Evolutionary conservation across 805 yeast genomes (phyloP).

Genomic region (Barnettozyma botsteinii): DNA sequence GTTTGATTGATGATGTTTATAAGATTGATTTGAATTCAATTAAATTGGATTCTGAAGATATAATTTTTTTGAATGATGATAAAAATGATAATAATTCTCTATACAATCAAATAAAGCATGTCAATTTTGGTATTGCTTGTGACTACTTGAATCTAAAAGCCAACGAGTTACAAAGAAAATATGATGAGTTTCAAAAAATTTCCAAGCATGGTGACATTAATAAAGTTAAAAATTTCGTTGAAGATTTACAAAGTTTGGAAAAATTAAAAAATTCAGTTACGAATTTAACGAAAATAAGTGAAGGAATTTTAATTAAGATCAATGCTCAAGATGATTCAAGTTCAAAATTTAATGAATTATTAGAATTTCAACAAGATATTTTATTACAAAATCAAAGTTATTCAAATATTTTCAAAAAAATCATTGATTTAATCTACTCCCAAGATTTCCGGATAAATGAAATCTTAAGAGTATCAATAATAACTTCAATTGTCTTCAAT

Average conservation of each 20-base stretch:
- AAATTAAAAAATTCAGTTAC: conserved; percentile 61
- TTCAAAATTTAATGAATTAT: conserved; percentile 13
- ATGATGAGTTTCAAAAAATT: conserved; percentile 49
- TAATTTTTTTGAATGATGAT: conserved; percentile 17
- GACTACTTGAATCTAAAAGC: conserved; percentile 65
- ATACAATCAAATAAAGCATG: conserved; percentile 46
- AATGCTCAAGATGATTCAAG: conserved; percentile 8
- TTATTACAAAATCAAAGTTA: conserved; percentile 47
- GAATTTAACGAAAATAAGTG: conserved; percentile 71
- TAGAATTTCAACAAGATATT: conserved; percentile 67
- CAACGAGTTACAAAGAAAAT: conserved; percentile 59
- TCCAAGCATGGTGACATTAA: conserved; percentile 2
- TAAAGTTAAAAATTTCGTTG: conserved; percentile 68
- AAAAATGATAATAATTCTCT: conserved; percentile 31
- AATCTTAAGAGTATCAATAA: conserved; percentile 46
- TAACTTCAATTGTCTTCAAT: conserved; percentile 57
- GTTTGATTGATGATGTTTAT: conserved; percentile 70
- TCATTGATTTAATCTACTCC: conserved; percentile 44
- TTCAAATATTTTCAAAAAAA: conserved; percentile 28
- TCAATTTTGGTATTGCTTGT: conserved; percentile 80
- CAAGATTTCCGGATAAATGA: conserved; percentile 34
- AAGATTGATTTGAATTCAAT: conserved; percentile 40
- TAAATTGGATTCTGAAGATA: conserved; percentile 22
- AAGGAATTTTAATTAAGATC: conserved; percentile 47
- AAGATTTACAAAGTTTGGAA: conserved; percentile 61